Conservation (phyloP, 2,329 filamentous ascomycete species). For the Teratosphaeria destructans region DNA sequence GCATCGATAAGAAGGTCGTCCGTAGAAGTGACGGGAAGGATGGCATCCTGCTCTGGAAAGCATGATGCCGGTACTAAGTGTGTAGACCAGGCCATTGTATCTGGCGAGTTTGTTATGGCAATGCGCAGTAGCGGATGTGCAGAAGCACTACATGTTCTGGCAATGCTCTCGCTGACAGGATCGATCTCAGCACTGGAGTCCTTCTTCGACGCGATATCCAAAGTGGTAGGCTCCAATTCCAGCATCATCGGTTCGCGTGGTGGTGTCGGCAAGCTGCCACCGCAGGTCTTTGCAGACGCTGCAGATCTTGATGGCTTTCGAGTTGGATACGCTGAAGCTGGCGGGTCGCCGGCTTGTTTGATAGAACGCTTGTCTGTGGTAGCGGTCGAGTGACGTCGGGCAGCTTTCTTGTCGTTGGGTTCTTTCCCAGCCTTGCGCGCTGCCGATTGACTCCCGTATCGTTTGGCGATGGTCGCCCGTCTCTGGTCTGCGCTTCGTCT, state of each 20-base stretch:
- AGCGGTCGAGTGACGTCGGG: background rate
- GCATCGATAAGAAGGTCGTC: background rate
- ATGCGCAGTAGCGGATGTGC: background rate
- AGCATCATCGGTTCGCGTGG: background rate
- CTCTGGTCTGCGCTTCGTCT: constrained; percentile 1
- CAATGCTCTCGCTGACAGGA: background rate
- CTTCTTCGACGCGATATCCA: background rate
- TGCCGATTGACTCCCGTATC: background rate
- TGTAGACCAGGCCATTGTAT: background rate
- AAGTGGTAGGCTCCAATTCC: background rate
- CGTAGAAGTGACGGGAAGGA: background rate
- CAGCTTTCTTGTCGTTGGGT: background rate
- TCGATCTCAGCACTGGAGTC: background rate
- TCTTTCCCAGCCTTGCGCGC: background rate
- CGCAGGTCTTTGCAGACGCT: background rate
- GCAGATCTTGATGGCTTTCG: background rate
- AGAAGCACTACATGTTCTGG: background rate
- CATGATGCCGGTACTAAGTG: background rate
- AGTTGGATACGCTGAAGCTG: background rate
- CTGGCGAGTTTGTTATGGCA: background rate
- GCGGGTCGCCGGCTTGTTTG: background rate
- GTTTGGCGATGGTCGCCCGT: constrained; percentile 1
- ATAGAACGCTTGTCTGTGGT: background rate
- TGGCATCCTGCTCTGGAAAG: background rate
- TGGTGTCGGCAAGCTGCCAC: background rate